Base-by-base conservation (phyloP, 202 grass and related monocot genomes). In the Panicum virgatum region DNA sequence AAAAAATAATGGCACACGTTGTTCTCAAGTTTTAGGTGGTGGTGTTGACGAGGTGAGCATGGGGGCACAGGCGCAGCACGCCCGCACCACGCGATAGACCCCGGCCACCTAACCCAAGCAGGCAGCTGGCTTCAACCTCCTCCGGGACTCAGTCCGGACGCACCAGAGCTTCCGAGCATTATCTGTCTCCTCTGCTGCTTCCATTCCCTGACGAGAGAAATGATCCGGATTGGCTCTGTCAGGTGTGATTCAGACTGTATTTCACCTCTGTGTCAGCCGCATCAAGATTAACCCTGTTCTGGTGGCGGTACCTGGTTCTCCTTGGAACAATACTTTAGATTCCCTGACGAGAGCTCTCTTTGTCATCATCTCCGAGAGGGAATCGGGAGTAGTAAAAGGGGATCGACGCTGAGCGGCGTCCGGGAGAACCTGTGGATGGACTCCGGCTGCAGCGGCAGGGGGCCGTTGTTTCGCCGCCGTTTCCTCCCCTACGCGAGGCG, bases 391-490 rank as follows among this genome's bases (percentile, higher is more conserved):
- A 26, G 77, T 58, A 10, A 46, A 64, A 38, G 45, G 43, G 37
- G 54, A 18, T 38, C 43, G 46, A 20, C 2, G 18, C 39, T 72
- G 87, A 65, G 64, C 65, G 77, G 64, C 71, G 22, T 5, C 1
- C 36, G 45, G 34, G 61, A 19, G 36, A 62, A 71, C 32, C 77
- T 0, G 70, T 25, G 70, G 32, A 34, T 34, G 32, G 52, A 47
- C 57, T 58, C 45, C 36, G 36, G 36, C 4, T n/a, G 76, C 38
- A 3, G 8, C 22, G 12, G 53, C 34, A 54, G 12, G 50, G 62
- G 2, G 75, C 69, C 81, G 53, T 84, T 63, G 81, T 69, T 88
- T 67, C 70, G 70, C 87, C 15, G 77, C 37, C 45, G 36, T 6
- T 68, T 46, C 7, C 5, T 53, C 1, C 1, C 19, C 7, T 37